Percentiles rank a stretch among this genome's conserved stretches.
Evolutionary conservation across 192 early-diverging fungal species (phyloP).

Genomic region (Neocallimastix lanati): DNA sequence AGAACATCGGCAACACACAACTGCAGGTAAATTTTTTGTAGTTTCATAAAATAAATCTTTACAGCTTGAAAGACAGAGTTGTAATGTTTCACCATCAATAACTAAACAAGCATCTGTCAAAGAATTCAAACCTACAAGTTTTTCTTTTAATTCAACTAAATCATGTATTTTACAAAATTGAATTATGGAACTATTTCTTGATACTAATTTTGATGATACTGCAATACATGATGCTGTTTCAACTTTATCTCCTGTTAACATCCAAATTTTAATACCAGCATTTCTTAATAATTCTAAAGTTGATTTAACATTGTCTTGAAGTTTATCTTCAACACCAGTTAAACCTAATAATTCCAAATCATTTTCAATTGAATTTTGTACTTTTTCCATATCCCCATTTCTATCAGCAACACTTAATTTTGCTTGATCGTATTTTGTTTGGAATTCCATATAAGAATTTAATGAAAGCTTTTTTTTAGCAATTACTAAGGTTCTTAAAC

Average conservation of each 20-base stretch:
- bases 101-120: slow-evolving; percentile 63
- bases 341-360: slow-evolving; percentile 80
- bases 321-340: slow-evolving; percentile 89
- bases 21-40: slow-evolving; percentile 56
- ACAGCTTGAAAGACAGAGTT: slow-evolving; percentile 54
- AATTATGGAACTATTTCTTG: slow-evolving; percentile 71
- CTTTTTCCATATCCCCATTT: slow-evolving; percentile 42
- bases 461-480: slow-evolving; percentile 60
- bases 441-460: slow-evolving; percentile 20
- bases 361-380: slow-evolving; percentile 51
- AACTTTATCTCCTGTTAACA: slow-evolving; percentile 95
- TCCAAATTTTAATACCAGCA: slow-evolving; percentile 86
- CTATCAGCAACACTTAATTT: slow-evolving; percentile 52
- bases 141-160: slow-evolving; percentile 33
- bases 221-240: slow-evolving; percentile 94
- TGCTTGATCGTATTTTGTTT: slow-evolving; percentile 30
- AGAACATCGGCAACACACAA: slow-evolving; percentile 86
- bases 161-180: slow-evolving; percentile 27
- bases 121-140: slow-evolving; percentile 50
- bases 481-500: slow-evolving; percentile 82
- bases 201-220: slow-evolving; percentile 74
- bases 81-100: slow-evolving; percentile 61
- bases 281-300: slow-evolving; percentile 79
- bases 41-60: slow-evolving; percentile 60
- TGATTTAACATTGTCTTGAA: slow-evolving; percentile 79